Base-by-base conservation (phyloP, 164 flowering plant species). In the Sextonia rubra region DNA sequence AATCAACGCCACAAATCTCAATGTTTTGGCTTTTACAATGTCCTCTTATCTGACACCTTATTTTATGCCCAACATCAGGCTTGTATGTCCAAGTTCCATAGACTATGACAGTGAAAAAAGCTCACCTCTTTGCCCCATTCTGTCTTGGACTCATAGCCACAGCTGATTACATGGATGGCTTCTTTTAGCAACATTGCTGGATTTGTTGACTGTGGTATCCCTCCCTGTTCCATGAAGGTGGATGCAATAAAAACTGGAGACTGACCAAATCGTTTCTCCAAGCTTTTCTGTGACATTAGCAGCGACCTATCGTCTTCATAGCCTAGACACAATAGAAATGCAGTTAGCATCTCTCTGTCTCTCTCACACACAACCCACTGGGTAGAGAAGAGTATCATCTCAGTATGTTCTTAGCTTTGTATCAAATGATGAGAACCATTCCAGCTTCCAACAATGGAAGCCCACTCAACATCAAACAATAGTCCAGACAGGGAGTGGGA, bases 41-140 rank as follows among this genome's bases (percentile, higher is more conserved):
- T 37, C 44, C 44, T 37, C 44, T 37, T 37, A 37, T 32, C 44
- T 37, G 44, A 37, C 11, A 37, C 11, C 44, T 37, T 9, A 37
- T 37, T 37, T 7, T 37, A 37, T 37, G 44, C 44, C 44, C 44
- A 37, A 37, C 44, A 37, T 37, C 44, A 37, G 44, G 44, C 44
- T 37, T 37, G 44, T 37, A 37, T 37, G 44, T 37, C 44, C 11
- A 37, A 37, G 44, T 37, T 37, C 9, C 44, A 37, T 37, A 6
- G 44, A 37, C 11, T 8, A 7, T 4, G 2, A 32, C 9, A 32
- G 44, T 7, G n/a, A 52, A 52, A 52, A 15, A 1, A 52, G 60
- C 82, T 75, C 30, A 94, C 99, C 98, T 94, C 99, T 88, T 94
- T 92, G 58, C 99, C 99, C 99, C 99, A 94, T 78, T 90, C 97